Base-by-base conservation (phyloP, 2,329 filamentous ascomycete genomes). In the Celoporthe dispersa region DNA sequence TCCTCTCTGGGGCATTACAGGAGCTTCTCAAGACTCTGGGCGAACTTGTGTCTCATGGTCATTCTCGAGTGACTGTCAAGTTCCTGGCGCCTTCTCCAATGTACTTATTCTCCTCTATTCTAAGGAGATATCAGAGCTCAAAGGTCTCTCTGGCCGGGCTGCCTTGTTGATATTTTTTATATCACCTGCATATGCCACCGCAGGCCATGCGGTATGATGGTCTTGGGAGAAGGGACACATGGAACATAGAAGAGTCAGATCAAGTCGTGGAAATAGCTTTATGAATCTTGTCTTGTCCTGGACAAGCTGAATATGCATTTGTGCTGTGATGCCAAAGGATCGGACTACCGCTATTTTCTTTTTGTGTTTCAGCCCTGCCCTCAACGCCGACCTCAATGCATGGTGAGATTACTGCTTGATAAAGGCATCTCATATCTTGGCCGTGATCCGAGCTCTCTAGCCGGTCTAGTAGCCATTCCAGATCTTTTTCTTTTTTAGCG, bases 351-450 rank as follows among this genome's bases (percentile, higher is more conserved):
- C 16, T 60, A n/a, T 22, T 60, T 37, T 35, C 12, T 60, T 60
- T 37, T n/a, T 35, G 2, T 37, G 12, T 37, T n/a, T 31, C 25
- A 57, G 31, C 14, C 22, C 57, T 22, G 57, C 22, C 33, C 57
- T 37, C 31, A 60, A 60, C 57, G 57, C 57, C 33, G 31, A 37
- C 19, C 57, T 60, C 57, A 22, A 60, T 60, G 57, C 57, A 60
- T 60, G 7, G 22, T 60, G 33, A 12, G 19, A 60, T 37, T 31
- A n/a, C 22, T 22, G 16, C 7, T n/a, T 48, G 3, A 48, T 5
- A 37, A 37, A 41, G 41, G 11, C 19, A 9, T 48, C 19, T 48
- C 7, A 48, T 12, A 37, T 35, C 33, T 33, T 14, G 57, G 57
- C 57, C 33, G 22, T 37, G 22, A 37, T 33, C 33, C 33, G 16